Base-by-base conservation (phyloP, 495 filamentous ascomycete genomes). In the Chaetomium tenue region DNA sequence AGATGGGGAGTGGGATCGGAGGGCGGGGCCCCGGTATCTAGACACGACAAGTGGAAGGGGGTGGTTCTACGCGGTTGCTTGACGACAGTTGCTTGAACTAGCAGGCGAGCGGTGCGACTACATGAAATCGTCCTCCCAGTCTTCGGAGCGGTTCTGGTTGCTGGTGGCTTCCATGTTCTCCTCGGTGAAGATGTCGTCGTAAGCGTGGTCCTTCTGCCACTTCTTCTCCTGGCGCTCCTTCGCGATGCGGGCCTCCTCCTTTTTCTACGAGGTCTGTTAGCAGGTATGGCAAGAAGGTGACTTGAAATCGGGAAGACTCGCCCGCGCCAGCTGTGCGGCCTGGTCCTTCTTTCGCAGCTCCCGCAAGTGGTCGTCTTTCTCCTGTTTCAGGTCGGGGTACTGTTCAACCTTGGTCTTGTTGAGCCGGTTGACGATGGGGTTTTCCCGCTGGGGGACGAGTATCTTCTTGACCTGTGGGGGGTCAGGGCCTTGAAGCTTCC, bases 341-440 rank as follows among this genome's bases (percentile, higher is more conserved):
- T 89, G 86, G 46, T 96, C 90, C 63, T 81, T 79, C 70, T 85
- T 85, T 40, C 89, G 81, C 63, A 91, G 79, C 75, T 86, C 83
- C 67, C 86, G 87, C 70, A 88, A 72, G 55, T 84, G 81, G 25
- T 89, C 86, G 64, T 94, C 92, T 71, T 89, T 91, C 77, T 96
- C 91, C 63, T 85, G 81, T 18, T 78, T 77, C 18, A 98, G 83
- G 69, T 96, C 91, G 1, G 93, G 90, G 71, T 88, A 89, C 72
- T 89, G 89, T 75, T 97, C 91, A 15, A 88, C 84, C 66, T 89
- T 91, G 33, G 95, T 98, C 82, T 98, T 98, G 77, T 96, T 95
- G 51, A 98, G 86, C 25, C 94, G 87, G 81, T 98, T 98, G 81
- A 98, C 85, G 70, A 94, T 93, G 37, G 85, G 77, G 75, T 98